Base-by-base conservation (phyloP, 176 grass and related monocot genomes). In the Triticum urartu region DNA sequence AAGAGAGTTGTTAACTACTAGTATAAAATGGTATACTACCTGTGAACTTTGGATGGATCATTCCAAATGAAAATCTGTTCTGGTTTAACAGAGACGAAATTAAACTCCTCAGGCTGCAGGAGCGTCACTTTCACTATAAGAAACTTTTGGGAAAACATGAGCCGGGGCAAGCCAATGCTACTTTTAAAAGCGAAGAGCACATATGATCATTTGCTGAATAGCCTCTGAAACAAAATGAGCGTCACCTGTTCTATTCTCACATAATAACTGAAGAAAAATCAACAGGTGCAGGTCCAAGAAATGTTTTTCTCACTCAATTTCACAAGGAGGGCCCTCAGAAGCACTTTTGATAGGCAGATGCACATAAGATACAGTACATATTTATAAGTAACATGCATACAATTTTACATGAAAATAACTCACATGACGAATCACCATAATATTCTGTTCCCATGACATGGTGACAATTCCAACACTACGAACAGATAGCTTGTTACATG, bases 121-220 rank as follows among this genome's bases (percentile, higher is more conserved):
- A 59, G 25, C 28, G 9, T 43, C 9, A 63, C 54, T 79, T 36
- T 71, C 72, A 78, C n/a, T 10, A 48, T 36, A 63, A 48, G 11
- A 70, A 70, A 64, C 71, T 64, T 64, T 48, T n/a, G 70, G 56
- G 71, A 47, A 60, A 76, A 75, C 33, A 25, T 77, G 28, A 33
- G 35, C 65, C 45, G 48, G 28, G 70, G 0, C 28, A 62, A 45
- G 39, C 28, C 21, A 56, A 40, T 52, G 63, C 70, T 78, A 65
- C n/a, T 72, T 10, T 83, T 73, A 22, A 72, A 28, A 87, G 66
- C 54, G 25, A 26, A 65, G 65, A 83, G 70, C 83, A 14, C 21
- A 7, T 54, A 15, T 32, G 63, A 77, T 18, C 50, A 54, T 77
- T 81, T 22, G 52, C 54, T 34, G 34, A 64, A 24, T n/a, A 52